A percentile compares a stretch with the other conserved stretches of the same genome.
These are phyloP conservation scores for Acmispon strigosus DNA, from an alignment of 306 rosid species.

Conservation along the genomic window DNA sequence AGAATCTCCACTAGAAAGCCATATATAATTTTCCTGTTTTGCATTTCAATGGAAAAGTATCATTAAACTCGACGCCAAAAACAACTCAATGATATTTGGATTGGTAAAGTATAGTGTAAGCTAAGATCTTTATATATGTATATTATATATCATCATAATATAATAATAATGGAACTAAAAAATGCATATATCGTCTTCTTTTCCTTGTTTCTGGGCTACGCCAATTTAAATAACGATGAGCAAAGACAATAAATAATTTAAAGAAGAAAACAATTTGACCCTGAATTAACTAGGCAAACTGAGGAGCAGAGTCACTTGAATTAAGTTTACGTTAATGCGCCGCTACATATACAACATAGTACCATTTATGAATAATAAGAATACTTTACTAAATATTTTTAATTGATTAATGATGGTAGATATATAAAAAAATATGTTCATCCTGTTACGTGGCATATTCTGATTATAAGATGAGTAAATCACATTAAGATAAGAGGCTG, in stretches of 20 bases:
- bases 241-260: background rate
- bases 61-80: background rate
- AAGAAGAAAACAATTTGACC: conserved; percentile 8
- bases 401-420: background rate
- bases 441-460: conserved; percentile 15
- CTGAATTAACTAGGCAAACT: conserved; percentile 4
- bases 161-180: background rate
- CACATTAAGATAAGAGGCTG: conserved; percentile 32
- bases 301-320: conserved; percentile 18
- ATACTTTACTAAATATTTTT: background rate
- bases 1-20: background rate
- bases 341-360: conserved; percentile 13
- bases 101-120: conserved; percentile 7
- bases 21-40: background rate
- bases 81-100: background rate
- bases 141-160: background rate
- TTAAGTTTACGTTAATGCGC: conserved; percentile 19
- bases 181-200: background rate
- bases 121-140: background rate
- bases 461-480: conserved; percentile 11
- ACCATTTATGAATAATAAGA: background rate
- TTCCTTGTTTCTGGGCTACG: conserved; percentile 6
- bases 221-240: background rate
- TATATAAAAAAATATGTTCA: background rate
- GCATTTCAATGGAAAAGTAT: conserved; percentile 21